Percentiles rank a stretch among this genome's conserved stretches.
phyloP scores from a whole-genome alignment of 2,329 filamentous ascomycete species.

The Fusarium piperis region DNA sequence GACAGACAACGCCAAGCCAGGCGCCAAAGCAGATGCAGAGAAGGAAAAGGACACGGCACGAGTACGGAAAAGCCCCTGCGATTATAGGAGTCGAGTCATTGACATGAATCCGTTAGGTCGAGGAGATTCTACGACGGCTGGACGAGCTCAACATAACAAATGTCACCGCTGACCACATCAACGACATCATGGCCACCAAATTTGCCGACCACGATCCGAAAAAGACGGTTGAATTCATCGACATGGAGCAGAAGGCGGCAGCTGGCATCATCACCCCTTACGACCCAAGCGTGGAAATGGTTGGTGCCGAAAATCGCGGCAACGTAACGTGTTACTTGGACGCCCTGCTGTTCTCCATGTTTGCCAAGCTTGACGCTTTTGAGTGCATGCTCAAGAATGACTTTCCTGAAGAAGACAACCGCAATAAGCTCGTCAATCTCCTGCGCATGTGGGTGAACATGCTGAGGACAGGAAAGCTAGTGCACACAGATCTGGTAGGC shows the following conservation, averaged over 20 bases:
- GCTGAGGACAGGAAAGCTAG: conserved; percentile 83
- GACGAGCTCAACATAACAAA: conserved; percentile 57
- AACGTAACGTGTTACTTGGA: conserved; percentile 96
- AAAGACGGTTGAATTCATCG: conserved; percentile 78
- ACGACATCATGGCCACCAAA: conserved; percentile 65
- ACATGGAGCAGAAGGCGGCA: conserved; percentile 82
- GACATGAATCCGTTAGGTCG: conserved; percentile 48
- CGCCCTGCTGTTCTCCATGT: conserved; percentile 93
- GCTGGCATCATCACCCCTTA: conserved; percentile 82
- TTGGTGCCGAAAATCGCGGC: conserved; percentile 86
- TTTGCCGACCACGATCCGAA: conserved; percentile 76
- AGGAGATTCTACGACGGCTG: conserved; percentile 52
- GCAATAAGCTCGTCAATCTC: conserved; percentile 78
- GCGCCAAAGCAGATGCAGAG: conserved; percentile 54
- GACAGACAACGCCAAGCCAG: conserved; percentile 65
- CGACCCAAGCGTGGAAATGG: conserved; percentile 74
- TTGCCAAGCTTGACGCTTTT: conserved; percentile 87
- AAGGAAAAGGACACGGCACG: conserved; percentile 57
- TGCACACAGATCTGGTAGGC: conserved; percentile 83
- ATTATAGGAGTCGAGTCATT: conserved; percentile 15
- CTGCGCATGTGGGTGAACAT: conserved; percentile 94
- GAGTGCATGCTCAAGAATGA: conserved; percentile 89
- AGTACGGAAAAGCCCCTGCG: conserved; percentile 40
- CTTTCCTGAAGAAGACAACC: conserved; percentile 72
- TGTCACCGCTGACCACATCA: conserved; percentile 66